These are phyloP conservation scores for Fusarium denticulatum DNA, from an alignment of 2,329 filamentous ascomycete genomes.

Conservation along the genomic window DNA sequence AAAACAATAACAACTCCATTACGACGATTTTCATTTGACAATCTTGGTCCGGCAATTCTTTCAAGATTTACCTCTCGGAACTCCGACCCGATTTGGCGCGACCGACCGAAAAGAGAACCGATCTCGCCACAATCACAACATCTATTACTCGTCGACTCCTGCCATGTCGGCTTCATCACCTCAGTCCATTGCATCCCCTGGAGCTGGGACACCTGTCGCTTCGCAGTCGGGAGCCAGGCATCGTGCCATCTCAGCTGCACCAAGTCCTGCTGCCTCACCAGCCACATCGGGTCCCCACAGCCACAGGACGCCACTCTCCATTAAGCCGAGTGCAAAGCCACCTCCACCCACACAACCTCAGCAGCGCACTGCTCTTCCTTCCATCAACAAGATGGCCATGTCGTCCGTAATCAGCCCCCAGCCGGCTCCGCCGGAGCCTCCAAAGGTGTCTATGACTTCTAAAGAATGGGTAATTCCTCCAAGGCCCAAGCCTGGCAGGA, in stretches of 20 bases:
- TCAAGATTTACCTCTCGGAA: slow-evolving; percentile 37
- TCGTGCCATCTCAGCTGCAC: slow-evolving; percentile 41
- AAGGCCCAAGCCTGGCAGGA: slow-evolving; percentile 88
- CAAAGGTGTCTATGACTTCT: slow-evolving; percentile 72
- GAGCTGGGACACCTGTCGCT: slow-evolving; percentile 26
- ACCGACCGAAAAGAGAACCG: slow-evolving; percentile 38
- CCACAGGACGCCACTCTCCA: slow-evolving; percentile 46
- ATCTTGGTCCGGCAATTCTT: slow-evolving; percentile 3
- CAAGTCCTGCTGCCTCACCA: slow-evolving; percentile 34
- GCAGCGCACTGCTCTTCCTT: slow-evolving; percentile 48
- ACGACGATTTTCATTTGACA: slow-evolving; percentile 10
- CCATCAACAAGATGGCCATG: slow-evolving; percentile 59
- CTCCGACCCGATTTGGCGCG: slow-evolving; percentile 38
- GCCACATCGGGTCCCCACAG: slow-evolving; percentile 36
- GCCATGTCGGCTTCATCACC: slow-evolving; percentile 41
- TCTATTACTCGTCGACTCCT: slow-evolving; percentile 18
- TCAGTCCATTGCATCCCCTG: slow-evolving; percentile 32
- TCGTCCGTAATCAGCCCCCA: slow-evolving; percentile 57
- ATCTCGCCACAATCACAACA: slow-evolving; percentile 26
- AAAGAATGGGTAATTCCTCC: slow-evolving; percentile 90
- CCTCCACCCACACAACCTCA: slow-evolving; percentile 45
- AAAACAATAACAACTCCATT: neutral
- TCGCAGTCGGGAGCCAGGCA: slow-evolving; percentile 29
- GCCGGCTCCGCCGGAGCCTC: slow-evolving; percentile 51
- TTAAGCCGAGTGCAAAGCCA: slow-evolving; percentile 42